Conservation (phyloP, 2,329 filamentous ascomycete species). For the Cladosporium sp. region DNA sequence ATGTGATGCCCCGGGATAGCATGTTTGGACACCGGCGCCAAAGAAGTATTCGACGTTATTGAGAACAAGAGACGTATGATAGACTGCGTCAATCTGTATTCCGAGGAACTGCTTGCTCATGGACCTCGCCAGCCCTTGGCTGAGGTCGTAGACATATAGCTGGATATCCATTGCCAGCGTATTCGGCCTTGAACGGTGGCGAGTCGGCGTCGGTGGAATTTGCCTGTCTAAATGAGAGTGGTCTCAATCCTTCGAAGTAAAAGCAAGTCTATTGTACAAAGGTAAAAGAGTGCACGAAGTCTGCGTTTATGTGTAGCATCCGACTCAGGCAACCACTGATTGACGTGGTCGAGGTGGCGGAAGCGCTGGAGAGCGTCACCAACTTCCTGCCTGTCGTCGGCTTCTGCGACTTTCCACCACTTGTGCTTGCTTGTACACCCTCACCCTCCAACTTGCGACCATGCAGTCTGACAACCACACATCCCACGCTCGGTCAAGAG, state of each 20-base stretch:
- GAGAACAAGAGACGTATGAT: conserved; percentile 87
- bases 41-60: conserved; percentile 85
- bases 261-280: no score
- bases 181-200: background rate
- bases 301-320: no score
- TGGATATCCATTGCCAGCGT: conserved; percentile 41
- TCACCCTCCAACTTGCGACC: conserved; percentile 1
- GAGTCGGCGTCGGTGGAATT: no score
- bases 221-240: no score
- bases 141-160: conserved; percentile 50
- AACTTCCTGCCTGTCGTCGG: background rate
- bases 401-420: conserved; percentile 7
- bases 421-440: no score
- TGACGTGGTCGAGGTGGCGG: conserved; percentile 6
- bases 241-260: no score
- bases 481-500: no score
- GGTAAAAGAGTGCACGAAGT: no score
- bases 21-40: conserved; percentile 79
- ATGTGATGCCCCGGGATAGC: conserved; percentile 76
- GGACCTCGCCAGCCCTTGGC: conserved; percentile 38
- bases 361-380: background rate
- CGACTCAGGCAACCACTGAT: conserved; percentile 1
- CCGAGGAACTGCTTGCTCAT: conserved; percentile 58
- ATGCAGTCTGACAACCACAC: background rate
- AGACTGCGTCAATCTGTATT: conserved; percentile 80